phyloP scores from a whole-genome alignment of 768 basidiomycete species.

The Coprinopsis marcescibilis region DNA sequence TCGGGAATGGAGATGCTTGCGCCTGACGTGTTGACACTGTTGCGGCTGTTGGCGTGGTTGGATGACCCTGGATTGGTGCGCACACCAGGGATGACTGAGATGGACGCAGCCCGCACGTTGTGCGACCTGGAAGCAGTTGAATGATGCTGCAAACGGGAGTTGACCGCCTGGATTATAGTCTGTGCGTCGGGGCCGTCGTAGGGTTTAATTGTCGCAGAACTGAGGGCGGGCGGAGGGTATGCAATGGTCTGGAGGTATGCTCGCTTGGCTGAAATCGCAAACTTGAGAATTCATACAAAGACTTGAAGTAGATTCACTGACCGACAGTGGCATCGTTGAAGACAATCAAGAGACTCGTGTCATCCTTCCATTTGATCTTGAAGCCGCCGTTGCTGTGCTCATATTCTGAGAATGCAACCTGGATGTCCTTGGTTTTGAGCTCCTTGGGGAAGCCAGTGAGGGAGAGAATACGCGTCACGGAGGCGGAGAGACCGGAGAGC shows the following conservation, averaged over 20 bases:
- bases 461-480: conserved; percentile 91
- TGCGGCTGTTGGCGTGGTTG: conserved; percentile 27
- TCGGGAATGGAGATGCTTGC: conserved; percentile 52
- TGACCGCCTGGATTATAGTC: conserved; percentile 75
- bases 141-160: conserved; percentile 62
- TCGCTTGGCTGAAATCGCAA: conserved; percentile 92
- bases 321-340: conserved; percentile 88
- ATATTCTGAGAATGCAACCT: conserved; percentile 85
- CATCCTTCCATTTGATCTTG: conserved; percentile 99
- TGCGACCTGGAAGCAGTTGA: conserved; percentile 64
- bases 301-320: conserved; percentile 51
- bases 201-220: conserved; percentile 66
- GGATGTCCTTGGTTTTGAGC: conserved; percentile 97
- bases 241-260: conserved; percentile 91
- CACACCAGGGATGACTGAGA: conserved; percentile 53
- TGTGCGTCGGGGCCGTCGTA: conserved; percentile 96
- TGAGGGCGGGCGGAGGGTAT: conserved; percentile 66
- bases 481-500: conserved; percentile 82
- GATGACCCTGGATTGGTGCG: conserved; percentile 40
- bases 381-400: conserved; percentile 85
- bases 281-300: too few relatives aligned
- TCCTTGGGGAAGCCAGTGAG: conserved; percentile 91
- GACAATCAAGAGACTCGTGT: conserved; percentile 91
- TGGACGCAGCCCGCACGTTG: conserved; percentile 61
- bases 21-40: conserved; percentile 24